phyloP scores from a whole-genome alignment of 1,284 basidiomycete species.

The Ceraceosorus guamensis region DNA sequence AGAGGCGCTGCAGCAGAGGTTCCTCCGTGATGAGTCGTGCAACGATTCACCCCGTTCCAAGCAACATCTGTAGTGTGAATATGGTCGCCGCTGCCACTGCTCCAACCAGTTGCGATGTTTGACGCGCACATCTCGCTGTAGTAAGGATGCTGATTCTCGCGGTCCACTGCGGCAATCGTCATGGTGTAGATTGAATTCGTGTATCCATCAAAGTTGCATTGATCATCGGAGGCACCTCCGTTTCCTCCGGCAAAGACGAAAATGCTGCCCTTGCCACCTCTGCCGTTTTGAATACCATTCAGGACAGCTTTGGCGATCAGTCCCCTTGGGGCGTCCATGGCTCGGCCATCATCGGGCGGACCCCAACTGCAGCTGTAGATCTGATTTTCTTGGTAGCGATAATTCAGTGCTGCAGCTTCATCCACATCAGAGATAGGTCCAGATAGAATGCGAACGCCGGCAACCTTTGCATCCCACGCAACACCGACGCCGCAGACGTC shows the following conservation, averaged over 20 bases:
- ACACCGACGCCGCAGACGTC: conserved; percentile 91
- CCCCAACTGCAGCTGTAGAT: conserved; percentile 98
- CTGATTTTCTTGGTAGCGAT: conserved; percentile 79
- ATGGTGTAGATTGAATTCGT: conserved; percentile 96
- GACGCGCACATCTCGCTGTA: conserved; percentile 97
- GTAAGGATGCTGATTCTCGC: conserved; percentile 84
- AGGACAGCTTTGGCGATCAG: conserved; percentile 90
- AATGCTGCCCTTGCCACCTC: conserved; percentile 80
- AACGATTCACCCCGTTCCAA: conserved; percentile 64
- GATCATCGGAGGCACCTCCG: conserved; percentile 81
- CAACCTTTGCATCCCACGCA: conserved; percentile 81
- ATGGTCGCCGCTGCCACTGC: conserved; percentile 80
- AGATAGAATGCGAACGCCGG: conserved; percentile 89
- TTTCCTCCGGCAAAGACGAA: conserved; percentile 98
- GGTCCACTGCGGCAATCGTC: conserved; percentile 87
- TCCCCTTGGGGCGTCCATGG: conserved; percentile 90
- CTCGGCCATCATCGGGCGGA: conserved; percentile 85
- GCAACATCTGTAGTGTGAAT: conserved; percentile 77
- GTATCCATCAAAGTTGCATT: conserved; percentile 99
- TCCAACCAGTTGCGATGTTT: conserved; percentile 91
- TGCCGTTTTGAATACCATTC: conserved; percentile 86
- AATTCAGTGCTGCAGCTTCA: conserved; percentile 92
- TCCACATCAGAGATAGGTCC: conserved; percentile 97
- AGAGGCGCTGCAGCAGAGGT: conserved; percentile 97
- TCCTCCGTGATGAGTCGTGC: conserved; percentile 79